Conservation (phyloP, 345 rosid genomes). For the Balakata baccata region DNA sequence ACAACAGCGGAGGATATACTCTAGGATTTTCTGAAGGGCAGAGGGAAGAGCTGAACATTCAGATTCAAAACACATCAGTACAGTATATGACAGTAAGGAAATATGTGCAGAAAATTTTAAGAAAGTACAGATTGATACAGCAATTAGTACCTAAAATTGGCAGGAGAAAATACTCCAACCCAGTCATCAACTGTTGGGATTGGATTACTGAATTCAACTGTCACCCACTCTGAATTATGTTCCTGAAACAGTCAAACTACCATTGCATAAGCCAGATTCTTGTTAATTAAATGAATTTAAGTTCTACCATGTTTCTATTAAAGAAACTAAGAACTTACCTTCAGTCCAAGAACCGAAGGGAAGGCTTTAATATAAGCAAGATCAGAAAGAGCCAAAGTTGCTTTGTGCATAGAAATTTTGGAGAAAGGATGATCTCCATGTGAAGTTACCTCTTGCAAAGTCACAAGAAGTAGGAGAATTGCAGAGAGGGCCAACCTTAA, state of each 20-base stretch:
- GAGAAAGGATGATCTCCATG: conserved; percentile 59
- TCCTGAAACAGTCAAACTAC: conserved; percentile 34
- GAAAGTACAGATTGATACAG: not conserved
- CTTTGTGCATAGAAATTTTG: conserved; percentile 42
- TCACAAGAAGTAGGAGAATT: conserved; percentile 35
- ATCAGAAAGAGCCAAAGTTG: conserved; percentile 30
- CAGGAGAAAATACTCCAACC: conserved; percentile 79
- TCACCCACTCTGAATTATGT: conserved; percentile 50
- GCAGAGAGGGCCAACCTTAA: conserved; percentile 23
- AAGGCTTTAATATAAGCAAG: conserved; percentile 51
- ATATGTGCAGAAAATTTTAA: not conserved
- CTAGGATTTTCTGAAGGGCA: conserved; percentile 39
- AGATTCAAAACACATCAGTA: not conserved
- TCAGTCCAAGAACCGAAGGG: conserved; percentile 50
- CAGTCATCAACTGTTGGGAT: conserved; percentile 64
- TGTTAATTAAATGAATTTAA: not conserved
- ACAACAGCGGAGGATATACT: conserved; percentile 46
- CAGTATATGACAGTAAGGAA: not conserved
- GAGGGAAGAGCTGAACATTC: conserved; percentile 48
- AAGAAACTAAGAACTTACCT: conserved; percentile 26
- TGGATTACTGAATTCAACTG: conserved; percentile 42
- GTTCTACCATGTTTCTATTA: not conserved
- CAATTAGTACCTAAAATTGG: conserved; percentile 56
- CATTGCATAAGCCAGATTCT: not conserved
- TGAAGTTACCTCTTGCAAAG: conserved; percentile 39